These are phyloP conservation scores for Aspergillus coremiiformis DNA, from an alignment of 495 filamentous ascomycete genomes.

Conservation along the genomic window DNA sequence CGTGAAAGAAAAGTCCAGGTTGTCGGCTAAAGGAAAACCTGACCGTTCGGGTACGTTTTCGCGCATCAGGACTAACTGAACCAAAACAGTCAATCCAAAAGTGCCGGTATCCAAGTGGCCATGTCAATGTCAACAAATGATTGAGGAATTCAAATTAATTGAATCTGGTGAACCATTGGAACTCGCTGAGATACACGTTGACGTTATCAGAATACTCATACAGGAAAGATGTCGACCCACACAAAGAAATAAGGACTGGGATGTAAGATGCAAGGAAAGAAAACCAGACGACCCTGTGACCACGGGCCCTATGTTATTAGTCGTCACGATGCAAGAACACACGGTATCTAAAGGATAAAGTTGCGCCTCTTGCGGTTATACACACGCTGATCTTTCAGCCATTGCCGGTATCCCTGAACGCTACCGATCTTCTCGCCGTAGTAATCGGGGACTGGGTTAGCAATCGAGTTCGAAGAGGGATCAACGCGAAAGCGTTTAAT, in stretches of 20 bases:
- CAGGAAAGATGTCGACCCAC: conserved; percentile 20
- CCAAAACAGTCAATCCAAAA: not conserved
- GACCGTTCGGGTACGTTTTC: not conserved
- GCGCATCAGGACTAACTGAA: not conserved
- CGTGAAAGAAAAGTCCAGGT: conserved; percentile 17
- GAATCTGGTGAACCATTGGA: not conserved
- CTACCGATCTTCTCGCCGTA: conserved; percentile 90
- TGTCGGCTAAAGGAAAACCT: conserved; percentile 14
- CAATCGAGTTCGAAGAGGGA: conserved; percentile 58
- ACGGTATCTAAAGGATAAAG: conserved; percentile 38
- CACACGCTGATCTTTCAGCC: conserved; percentile 95
- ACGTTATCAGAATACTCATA: conserved; percentile 18
- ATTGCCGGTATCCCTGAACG: conserved; percentile 81
- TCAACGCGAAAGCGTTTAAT: conserved; percentile 89
- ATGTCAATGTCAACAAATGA: not conserved
- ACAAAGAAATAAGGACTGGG: conserved; percentile 13
- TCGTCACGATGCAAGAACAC: not conserved
- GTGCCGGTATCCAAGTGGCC: not conserved
- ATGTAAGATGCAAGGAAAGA: conserved; percentile 4
- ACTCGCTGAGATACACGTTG: conserved; percentile 1
- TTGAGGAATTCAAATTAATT: not conserved
- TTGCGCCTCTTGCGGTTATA: conserved; percentile 85
- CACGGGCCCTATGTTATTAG: not conserved
- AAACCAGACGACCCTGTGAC: not conserved
- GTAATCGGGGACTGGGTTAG: conserved; percentile 67